Conservation (phyloP, 176 grass and related monocot genomes). For the Lolium perenne region DNA sequence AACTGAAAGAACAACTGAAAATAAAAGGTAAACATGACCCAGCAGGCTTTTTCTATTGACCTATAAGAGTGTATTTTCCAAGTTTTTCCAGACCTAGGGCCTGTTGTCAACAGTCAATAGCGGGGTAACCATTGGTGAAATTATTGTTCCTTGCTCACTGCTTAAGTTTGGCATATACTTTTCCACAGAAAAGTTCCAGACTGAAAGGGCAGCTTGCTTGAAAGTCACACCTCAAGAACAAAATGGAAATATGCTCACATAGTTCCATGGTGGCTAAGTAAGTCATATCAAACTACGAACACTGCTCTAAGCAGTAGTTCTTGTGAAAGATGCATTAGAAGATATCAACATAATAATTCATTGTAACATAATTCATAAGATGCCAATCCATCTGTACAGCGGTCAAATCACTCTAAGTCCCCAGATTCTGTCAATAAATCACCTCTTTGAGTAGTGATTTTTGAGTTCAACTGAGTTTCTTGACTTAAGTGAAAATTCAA, state of each 20-base stretch:
- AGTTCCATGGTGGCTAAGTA: neutral
- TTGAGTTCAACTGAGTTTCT: slow-evolving; percentile 21
- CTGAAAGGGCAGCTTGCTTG: slow-evolving; percentile 46
- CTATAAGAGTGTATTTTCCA: slow-evolving; percentile 11
- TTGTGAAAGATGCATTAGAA: slow-evolving; percentile 28
- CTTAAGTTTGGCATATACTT: slow-evolving; percentile 59
- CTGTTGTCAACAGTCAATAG: slow-evolving; percentile 17
- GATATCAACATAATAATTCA: slow-evolving; percentile 30
- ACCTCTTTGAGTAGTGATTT: slow-evolving; percentile 1
- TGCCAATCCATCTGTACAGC: neutral
- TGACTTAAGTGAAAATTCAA: slow-evolving; percentile 15
- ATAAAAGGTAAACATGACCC: slow-evolving; percentile 24
- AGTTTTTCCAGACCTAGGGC: neutral
- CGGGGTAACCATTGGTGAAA: slow-evolving; percentile 26
- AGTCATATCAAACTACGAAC: slow-evolving; percentile 10
- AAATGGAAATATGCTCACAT: slow-evolving; percentile 42
- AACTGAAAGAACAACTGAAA: slow-evolving; percentile 13
- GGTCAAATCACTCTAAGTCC: slow-evolving; percentile 6
- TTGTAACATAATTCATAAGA: slow-evolving; percentile 40
- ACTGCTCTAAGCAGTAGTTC: slow-evolving; percentile 10
- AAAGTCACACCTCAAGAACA: slow-evolving; percentile 40
- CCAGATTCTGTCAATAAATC: slow-evolving; percentile 29
- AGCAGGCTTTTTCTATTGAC: neutral
- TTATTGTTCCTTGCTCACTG: slow-evolving; percentile 41
- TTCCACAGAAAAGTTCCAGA: slow-evolving; percentile 41